Conservation (phyloP, 306 rosid species). For the Mimosa pudica region DNA sequence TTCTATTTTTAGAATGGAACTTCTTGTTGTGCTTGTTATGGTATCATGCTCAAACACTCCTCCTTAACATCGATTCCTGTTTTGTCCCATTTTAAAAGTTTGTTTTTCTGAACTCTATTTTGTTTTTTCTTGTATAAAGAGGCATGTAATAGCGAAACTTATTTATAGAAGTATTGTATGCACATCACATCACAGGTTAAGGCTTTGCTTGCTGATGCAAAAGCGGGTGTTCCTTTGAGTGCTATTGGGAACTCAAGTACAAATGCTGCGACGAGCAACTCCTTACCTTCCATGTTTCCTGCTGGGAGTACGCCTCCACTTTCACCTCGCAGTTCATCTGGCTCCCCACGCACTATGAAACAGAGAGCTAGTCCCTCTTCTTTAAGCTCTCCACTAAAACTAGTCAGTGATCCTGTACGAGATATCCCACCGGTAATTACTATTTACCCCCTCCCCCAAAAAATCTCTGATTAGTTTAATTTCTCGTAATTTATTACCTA, state of each 20-base stretch:
- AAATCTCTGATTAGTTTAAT: slow-evolving; percentile 3
- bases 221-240: slow-evolving; percentile 51
- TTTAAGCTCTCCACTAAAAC: slow-evolving; percentile 67
- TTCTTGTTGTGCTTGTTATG: slow-evolving; percentile 15
- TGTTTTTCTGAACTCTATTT: slow-evolving; percentile 24
- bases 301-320: slow-evolving; percentile 79
- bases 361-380: slow-evolving; percentile 73
- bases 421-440: slow-evolving; percentile 78
- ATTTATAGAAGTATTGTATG: slow-evolving; percentile 38
- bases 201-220: slow-evolving; percentile 68
- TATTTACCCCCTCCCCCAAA: background rate
- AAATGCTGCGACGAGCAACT: slow-evolving; percentile 49
- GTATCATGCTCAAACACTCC: slow-evolving; percentile 11
- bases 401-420: slow-evolving; percentile 61
- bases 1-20: slow-evolving; percentile 13
- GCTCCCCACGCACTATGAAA: slow-evolving; percentile 68
- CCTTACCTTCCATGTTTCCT: slow-evolving; percentile 65
- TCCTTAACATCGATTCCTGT: background rate
- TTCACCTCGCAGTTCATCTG: slow-evolving; percentile 81
- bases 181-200: slow-evolving; percentile 47
- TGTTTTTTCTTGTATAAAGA: background rate
- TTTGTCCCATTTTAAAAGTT: background rate
- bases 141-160: slow-evolving; percentile 13
- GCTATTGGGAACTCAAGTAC: slow-evolving; percentile 50
- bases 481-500: slow-evolving; percentile 23